Evolutionary conservation across 495 filamentous ascomycete species (phyloP), one percentile per base, ranked within the genome.

Genomic region (Neurospora cerealis): DNA sequence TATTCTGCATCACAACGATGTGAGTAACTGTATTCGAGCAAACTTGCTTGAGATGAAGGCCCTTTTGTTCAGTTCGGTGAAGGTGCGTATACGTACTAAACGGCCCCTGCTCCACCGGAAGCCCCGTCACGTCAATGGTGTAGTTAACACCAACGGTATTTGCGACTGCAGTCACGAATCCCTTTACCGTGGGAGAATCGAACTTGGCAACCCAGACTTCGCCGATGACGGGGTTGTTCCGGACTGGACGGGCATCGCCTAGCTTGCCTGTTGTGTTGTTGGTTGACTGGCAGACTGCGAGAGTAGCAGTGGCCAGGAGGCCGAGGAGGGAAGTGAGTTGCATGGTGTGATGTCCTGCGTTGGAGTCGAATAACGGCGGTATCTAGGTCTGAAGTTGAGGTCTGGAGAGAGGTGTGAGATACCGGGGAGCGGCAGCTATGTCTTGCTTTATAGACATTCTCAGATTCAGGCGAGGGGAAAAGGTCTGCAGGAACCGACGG

Each of bases 71-170:
- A 15, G 40, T 13, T 42, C 13, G 11, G 40, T 42, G 11, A 75
- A 38, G 37, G 37, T 39, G 19, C 28, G 6, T 42, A 86, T 24
- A 87, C 89, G 75, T 87, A 93, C 90, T 79, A 85, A 92, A 94
- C 8, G 93, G 91, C 3, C 91, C 90, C 38, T 86, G 87, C 21
- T 82, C 84, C 2, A 78, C 78, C 44, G 91, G 91, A 69, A 96
- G 82, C 48, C 91, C 91, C 17, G 77, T 83, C 73, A 96, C 82
- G 46, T 83, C 82, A 66, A 93, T 84, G 66, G 83, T 79, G 75
- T 94, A 87, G 73, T 82, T 78, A 66, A 93, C 86, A 62, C 93
- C 93, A 21, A 86, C 85, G 41, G 82, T 74, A 44, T 79, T 81
- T 7, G 89, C 83, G 37, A 81, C 84, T 15, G 86, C 89, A 1